Evolutionary conservation across 768 basidiomycete species (phyloP), one percentile per base, ranked within the genome.

Genomic region (Russula sp.): DNA sequence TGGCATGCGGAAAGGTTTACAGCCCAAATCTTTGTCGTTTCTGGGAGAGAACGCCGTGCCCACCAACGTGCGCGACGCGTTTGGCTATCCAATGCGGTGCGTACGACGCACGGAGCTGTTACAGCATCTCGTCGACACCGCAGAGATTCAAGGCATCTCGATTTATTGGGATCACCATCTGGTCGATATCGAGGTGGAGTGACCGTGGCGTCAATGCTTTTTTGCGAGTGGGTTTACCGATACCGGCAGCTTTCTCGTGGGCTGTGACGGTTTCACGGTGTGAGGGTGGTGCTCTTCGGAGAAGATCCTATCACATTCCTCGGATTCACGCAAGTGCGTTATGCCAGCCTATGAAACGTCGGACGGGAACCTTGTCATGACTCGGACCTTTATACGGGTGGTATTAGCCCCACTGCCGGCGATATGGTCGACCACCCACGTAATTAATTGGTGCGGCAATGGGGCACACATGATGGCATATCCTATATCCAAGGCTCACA

Each of bases 221-320:
- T 77, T 80, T 64, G 71, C 69, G 40, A 76, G 77, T 55, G 80
- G 78, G 10, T 64, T 64, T 24, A 70, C 61, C 51, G 78, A 75
- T 50, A 73, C 67, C 0, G 79, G 75, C 8, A 75, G 74, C 62
- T 75, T 81, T 57, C 73, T 79, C 5, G 73, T 80, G 10, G 80
- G 79, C 24, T 79, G 78, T 68, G 80, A 81, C 61, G 80, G 80
- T 81, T n/a, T 63, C 79, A 80, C 65, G 77, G 77, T 65, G 73
- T 70, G 57, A 78, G 79, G 2, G 67, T 65, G 22, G 66, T 72
- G 13, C 69, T 80, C 16, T 79, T 79, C 59, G 79, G 79, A 1
- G 67, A 74, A 53, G 74, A 77, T 53, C 61, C 68, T 26, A 71
- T 75, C 8, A 56, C 70, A n/a, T 80, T 75, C 67, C 77, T 77